phyloP scores from a whole-genome alignment of 2,329 filamentous ascomycete species.

The Drechslerella coelobrocha region DNA sequence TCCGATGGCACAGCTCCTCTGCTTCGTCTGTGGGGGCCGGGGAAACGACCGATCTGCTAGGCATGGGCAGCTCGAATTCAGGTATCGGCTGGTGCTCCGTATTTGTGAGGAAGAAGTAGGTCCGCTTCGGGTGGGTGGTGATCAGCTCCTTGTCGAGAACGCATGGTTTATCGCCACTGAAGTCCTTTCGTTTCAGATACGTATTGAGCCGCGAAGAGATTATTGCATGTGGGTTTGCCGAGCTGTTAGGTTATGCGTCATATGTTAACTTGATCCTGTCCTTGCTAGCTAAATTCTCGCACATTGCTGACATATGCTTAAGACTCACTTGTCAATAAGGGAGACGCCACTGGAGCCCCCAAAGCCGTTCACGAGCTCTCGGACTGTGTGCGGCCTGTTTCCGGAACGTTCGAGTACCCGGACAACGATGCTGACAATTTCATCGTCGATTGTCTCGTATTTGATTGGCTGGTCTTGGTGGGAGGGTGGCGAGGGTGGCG shows the following conservation, averaged over 20 bases:
- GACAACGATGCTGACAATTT: slow-evolving; percentile 91
- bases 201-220: slow-evolving; percentile 89
- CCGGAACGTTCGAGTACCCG: slow-evolving; percentile 85
- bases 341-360: slow-evolving; percentile 44
- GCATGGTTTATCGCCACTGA: slow-evolving; percentile 79
- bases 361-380: slow-evolving; percentile 73
- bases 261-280: slow-evolving; percentile 54
- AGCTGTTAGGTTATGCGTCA: slow-evolving; percentile 65
- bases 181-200: slow-evolving; percentile 81
- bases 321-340: slow-evolving; percentile 84
- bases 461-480: slow-evolving; percentile 65
- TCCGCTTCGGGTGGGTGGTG: slow-evolving; percentile 87
- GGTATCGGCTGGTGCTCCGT: slow-evolving; percentile 82
- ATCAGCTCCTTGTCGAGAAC: slow-evolving; percentile 92
- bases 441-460: slow-evolving; percentile 85
- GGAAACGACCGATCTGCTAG: slow-evolving; percentile 72
- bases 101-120: slow-evolving; percentile 96
- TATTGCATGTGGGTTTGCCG: slow-evolving; percentile 91
- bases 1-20: too few species aligned
- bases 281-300: neutral
- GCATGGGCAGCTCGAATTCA: slow-evolving; percentile 66
- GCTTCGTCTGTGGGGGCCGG: slow-evolving; percentile 83
- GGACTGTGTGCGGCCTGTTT: slow-evolving; percentile 92
- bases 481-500: slow-evolving; percentile 73
- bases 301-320: slow-evolving; percentile 32